Evolutionary conservation across 441 rosid genomes (phyloP), one percentile per base, ranked within the genome.

Genomic region (Corymbia calophylla): DNA sequence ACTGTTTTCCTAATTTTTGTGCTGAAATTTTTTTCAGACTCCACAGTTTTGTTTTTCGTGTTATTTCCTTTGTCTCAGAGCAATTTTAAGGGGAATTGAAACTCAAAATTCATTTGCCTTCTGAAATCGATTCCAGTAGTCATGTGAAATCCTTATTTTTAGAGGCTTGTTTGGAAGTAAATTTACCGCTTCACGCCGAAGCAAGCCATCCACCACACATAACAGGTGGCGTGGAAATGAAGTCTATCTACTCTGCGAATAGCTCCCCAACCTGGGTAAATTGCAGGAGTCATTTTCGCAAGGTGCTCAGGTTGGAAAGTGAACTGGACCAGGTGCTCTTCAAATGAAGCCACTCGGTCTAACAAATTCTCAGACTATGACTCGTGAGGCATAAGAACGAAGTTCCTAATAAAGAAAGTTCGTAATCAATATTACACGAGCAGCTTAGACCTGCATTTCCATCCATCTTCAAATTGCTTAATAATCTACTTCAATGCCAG

Each of bases 1-100:
- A 66, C 89, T 86, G 88, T 70, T 89, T 90, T 90, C 88, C 90
- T 81, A 90, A 48, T 89, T 92, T 90, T 92, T 89, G 77, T 66
- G 62, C 73, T 25, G 53, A 21, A 35, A 1, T 1, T 56, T 21
- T 86, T 16, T 60, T 55, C 80, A 90, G 88, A 54, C 16, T 89
- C 49, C 48, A 88, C 90, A 58, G 55, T 89, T 88, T 66, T 49
- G 64, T 89, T 62, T 90, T 66, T 49, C 19, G 54, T 31, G 89
- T 84, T 53, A 39, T 89, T 87, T 86, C 77, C 88, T 66, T 88
- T 60, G 62, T 53, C 47, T 86, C 84, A 77, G n/a, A 39, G 18
- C 84, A 55, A 53, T 23, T 86, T 86, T 55, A 60, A 86, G 88
- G 87, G 68, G 66, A 54, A 21, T 18, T 25, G 88, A 55, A 53